Evolutionary conservation across 2,329 filamentous ascomycete genomes (phyloP).

Genomic region (Beauveria sp.): DNA sequence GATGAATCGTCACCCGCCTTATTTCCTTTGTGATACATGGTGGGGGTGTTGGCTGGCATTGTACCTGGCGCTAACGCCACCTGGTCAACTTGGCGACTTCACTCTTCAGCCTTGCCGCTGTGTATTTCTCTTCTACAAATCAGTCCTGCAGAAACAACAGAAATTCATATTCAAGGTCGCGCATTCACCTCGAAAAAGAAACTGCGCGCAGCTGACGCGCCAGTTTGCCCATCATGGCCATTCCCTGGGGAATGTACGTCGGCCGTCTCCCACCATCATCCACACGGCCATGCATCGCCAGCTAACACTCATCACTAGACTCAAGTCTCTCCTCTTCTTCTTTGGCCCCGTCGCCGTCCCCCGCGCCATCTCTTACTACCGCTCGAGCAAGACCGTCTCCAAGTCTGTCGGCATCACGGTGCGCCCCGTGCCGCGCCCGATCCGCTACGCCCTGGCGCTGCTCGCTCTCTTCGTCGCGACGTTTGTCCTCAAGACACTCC

Average conservation of each 20-base stretch:
- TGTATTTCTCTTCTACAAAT: not conserved
- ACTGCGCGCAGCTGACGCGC: not conserved
- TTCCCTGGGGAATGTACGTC: slow-evolving; percentile 15
- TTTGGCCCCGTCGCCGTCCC: slow-evolving; percentile 67
- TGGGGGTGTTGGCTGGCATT: not conserved
- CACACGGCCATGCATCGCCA: not conserved
- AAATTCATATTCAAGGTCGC: not conserved
- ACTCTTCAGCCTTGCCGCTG: not conserved
- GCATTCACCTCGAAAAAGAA: not conserved
- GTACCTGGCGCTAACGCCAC: slow-evolving; percentile 6
- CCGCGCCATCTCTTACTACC: slow-evolving; percentile 57
- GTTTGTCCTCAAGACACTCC: slow-evolving; percentile 53
- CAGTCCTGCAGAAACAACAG: not conserved
- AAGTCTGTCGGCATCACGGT: slow-evolving; percentile 38
- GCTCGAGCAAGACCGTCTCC: slow-evolving; percentile 38
- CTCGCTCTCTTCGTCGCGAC: slow-evolving; percentile 42
- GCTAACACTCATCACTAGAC: slow-evolving; percentile 23
- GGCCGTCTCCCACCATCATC: not conserved
- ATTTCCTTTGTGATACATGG: not conserved
- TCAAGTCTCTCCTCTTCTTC: slow-evolving; percentile 50
- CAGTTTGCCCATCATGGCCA: slow-evolving; percentile 9
- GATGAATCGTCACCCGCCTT: not conserved
- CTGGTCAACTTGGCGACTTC: slow-evolving; percentile 1
- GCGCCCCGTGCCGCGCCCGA: slow-evolving; percentile 45
- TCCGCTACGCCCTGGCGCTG: slow-evolving; percentile 51